These are phyloP conservation scores for Skeletonema tropicum DNA, from an alignment of 108 stramenopile species.

Conservation along the genomic window DNA sequence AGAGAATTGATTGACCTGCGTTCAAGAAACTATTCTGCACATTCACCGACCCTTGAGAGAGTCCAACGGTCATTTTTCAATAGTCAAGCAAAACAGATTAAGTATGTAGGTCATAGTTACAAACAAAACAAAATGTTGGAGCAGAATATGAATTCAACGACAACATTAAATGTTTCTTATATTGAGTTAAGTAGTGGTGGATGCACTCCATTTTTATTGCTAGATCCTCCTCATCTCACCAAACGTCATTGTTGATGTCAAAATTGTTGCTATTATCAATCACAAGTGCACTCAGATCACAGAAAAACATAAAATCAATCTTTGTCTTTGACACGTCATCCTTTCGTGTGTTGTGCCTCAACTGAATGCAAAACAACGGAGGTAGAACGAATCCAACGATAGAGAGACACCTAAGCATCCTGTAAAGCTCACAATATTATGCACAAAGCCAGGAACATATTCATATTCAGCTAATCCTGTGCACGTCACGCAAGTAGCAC, in stretches of 20 bases:
- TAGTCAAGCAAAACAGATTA: no score
- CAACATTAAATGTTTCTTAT: no score
- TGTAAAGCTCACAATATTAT: conserved; percentile 69
- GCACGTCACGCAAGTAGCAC: conserved; percentile 51
- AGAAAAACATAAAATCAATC: not conserved
- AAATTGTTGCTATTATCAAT: conserved; percentile 17
- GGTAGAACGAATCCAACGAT: conserved; percentile 73
- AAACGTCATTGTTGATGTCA: conserved; percentile 25
- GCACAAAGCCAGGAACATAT: conserved; percentile 76
- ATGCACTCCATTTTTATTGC: not conserved
- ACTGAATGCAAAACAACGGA: conserved; percentile 52
- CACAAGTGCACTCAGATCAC: conserved; percentile 13
- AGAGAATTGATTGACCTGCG: no score
- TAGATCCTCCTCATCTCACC: conserved; percentile 7
- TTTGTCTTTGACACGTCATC: not conserved
- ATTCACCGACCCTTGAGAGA: no score
- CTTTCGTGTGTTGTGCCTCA: conserved; percentile 1
- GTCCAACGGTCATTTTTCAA: no score
- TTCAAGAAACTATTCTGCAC: no score
- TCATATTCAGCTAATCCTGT: conserved; percentile 47
- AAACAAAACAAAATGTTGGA: no score
- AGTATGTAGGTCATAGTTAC: no score
- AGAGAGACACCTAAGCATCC: conserved; percentile 80
- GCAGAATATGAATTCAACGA: not conserved
- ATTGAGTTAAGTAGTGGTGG: no score